Evolutionary conservation across 768 basidiomycete species (phyloP), one percentile per base, ranked within the genome.

Genomic region (Mycena floridula): DNA sequence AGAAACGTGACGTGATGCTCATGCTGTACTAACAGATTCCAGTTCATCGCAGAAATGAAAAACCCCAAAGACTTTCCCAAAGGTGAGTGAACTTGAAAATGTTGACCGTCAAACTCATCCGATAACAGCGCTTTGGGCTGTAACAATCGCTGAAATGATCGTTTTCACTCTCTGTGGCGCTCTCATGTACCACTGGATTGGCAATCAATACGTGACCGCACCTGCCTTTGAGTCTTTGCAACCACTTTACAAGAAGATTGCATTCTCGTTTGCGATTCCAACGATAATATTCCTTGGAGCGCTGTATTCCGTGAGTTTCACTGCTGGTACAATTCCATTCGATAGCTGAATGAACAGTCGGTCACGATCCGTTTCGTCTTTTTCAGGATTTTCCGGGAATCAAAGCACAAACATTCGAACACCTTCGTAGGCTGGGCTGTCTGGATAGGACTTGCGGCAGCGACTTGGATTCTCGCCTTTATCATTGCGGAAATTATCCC

Each of bases 11-110:
- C n/a, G n/a, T n/a, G n/a, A n/a, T n/a, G n/a, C n/a, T n/a, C n/a
- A 21, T 12, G 41, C 25, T 40, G 11, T 12, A 6, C 16, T 26
- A 22, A 27, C 46, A 24, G 11, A 12, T 40, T 35, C n/a, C 48
- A 63, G 60, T 70, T 73, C 50, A 73, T 71, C 44, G 69, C 71
- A 3, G 70, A 73, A 46, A 72, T 73, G 70, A 64, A 67, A 50
- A 64, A 73, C 24, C 71, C 71, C 4, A 67, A 60, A 40, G 69
- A 72, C 46, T 72, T 73, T 52, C 69, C 69, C 1, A 71, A 71
- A 56, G 66, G 66, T 63, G 38, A 32, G 50, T 40, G 18, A 28
- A 25, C 21, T n/a, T 25, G 22, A 6, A 15, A 35, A 15, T 21
- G n/a, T 26, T 15, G 5, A n/a, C 18, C 25, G 16, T n/a, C 9